Conservation (phyloP, 2,329 filamentous ascomycete species). For the Dryadomyces sulphureus region DNA sequence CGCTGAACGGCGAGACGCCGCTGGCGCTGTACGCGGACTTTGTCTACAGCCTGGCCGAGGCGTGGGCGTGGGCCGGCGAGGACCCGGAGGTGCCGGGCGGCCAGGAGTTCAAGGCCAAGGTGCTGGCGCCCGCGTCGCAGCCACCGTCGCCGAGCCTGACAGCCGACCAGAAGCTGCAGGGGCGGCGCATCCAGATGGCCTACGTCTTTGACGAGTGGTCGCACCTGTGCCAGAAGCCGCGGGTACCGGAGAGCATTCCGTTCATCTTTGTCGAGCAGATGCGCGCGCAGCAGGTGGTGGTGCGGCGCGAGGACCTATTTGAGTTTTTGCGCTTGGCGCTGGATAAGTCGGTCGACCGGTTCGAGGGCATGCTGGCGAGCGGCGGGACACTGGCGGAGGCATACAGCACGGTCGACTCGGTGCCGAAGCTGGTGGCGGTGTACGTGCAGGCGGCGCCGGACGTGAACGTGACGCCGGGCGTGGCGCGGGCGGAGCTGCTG, state of each 20-base stretch:
- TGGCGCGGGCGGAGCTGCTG: slow-evolving; percentile 55
- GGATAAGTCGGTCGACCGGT: slow-evolving; percentile 63
- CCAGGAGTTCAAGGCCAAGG: slow-evolving; percentile 56
- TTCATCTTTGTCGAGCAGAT: slow-evolving; percentile 74
- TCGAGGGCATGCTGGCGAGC: slow-evolving; percentile 54
- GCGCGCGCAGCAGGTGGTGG: slow-evolving; percentile 58
- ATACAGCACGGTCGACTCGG: slow-evolving; percentile 56
- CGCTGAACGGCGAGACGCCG: slow-evolving; percentile 64
- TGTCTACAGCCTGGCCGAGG: slow-evolving; percentile 63
- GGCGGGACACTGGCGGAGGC: slow-evolving; percentile 42
- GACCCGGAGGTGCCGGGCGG: slow-evolving; percentile 50
- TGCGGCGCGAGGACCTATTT: slow-evolving; percentile 60
- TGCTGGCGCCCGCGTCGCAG: slow-evolving; percentile 24
- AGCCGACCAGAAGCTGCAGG: slow-evolving; percentile 35
- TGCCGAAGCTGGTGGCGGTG: slow-evolving; percentile 65
- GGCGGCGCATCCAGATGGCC: slow-evolving; percentile 70
- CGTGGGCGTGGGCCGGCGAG: slow-evolving; percentile 68
- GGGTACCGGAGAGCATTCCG: slow-evolving; percentile 56
- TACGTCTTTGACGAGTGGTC: slow-evolving; percentile 97
- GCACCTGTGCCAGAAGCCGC: slow-evolving; percentile 62
- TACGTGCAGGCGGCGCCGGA: slow-evolving; percentile 61
- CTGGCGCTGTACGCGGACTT: slow-evolving; percentile 76
- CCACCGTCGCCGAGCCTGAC: slow-evolving; percentile 25
- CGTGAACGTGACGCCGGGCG: slow-evolving; percentile 25
- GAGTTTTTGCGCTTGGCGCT: slow-evolving; percentile 69